Conservation (phyloP, 208 protist species). For the Trypanosoma melophagium region DNA sequence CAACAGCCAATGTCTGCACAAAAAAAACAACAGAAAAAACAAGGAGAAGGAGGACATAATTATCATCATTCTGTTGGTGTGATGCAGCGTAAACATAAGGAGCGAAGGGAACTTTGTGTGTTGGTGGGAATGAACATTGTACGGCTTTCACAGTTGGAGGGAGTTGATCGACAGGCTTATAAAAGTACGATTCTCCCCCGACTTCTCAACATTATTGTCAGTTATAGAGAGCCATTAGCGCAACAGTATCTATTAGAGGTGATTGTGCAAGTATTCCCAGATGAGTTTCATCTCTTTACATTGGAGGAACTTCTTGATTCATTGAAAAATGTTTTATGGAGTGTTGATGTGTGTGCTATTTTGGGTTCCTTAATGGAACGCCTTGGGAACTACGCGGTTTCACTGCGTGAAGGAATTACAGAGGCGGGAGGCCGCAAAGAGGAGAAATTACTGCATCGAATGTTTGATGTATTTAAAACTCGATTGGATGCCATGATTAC, state of each 20-base stretch:
- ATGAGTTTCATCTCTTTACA: slow-evolving; percentile 97
- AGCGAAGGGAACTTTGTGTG: slow-evolving; percentile 95
- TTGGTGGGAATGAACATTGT: slow-evolving; percentile 98
- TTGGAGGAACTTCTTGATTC: slow-evolving; percentile 84
- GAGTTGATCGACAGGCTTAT: slow-evolving; percentile 93
- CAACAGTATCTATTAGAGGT: slow-evolving; percentile 99
- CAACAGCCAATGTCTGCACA: slow-evolving; percentile 43
- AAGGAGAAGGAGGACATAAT: too few relatives aligned
- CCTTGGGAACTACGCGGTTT: slow-evolving; percentile 74
- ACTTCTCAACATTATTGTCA: slow-evolving; percentile 91
- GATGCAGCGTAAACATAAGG: slow-evolving; percentile 73
- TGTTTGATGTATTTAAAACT: slow-evolving; percentile 60
- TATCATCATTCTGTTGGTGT: background rate
- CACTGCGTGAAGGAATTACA: slow-evolving; percentile 34
- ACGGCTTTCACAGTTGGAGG: slow-evolving; percentile 95
- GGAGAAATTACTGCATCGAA: slow-evolving; percentile 36
- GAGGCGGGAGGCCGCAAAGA: slow-evolving; percentile 29
- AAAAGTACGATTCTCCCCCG: slow-evolving; percentile 73
- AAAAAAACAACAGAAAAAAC: background rate
- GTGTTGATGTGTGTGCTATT: slow-evolving; percentile 92
- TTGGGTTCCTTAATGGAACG: slow-evolving; percentile 88
- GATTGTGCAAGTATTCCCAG: slow-evolving; percentile 98
- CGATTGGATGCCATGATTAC: slow-evolving; percentile 40
- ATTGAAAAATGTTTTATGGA: slow-evolving; percentile 52
- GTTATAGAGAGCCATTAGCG: slow-evolving; percentile 95